A percentile compares a stretch with the other conserved stretches of the same genome.
Conservation (phyloP, 176 grass and related monocot species). For the Dendrocalamus sinicus region DNA sequence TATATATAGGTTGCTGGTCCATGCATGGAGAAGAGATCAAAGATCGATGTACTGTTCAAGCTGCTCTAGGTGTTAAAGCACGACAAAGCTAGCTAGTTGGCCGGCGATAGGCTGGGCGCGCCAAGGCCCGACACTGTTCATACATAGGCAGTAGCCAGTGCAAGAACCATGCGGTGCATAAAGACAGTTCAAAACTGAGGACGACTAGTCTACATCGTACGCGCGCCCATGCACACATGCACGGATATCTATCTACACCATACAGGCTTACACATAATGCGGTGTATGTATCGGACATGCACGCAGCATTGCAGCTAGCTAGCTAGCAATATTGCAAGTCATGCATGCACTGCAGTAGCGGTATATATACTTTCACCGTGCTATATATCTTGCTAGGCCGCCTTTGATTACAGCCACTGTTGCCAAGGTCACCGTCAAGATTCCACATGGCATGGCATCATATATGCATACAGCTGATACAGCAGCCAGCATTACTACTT, state of each 20-base stretch:
- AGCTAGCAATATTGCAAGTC: background rate
- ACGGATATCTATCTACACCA: background rate
- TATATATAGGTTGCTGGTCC: background rate
- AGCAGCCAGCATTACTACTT: background rate
- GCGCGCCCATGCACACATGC: background rate
- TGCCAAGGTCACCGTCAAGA: constrained; percentile 2
- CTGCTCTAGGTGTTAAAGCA: background rate
- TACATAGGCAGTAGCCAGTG: background rate
- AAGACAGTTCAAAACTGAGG: constrained; percentile 1
- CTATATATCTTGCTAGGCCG: background rate
- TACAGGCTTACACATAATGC: background rate
- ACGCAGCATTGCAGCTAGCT: background rate
- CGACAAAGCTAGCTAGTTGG: background rate
- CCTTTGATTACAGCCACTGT: background rate
- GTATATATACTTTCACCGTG: too few species aligned
- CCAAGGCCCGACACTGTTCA: constrained; percentile 42
- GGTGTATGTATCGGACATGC: background rate
- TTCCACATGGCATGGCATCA: background rate
- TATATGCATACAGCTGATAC: background rate
- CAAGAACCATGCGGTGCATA: constrained; percentile 21
- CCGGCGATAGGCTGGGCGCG: constrained; percentile 17
- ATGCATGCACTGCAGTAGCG: background rate
- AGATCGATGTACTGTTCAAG: constrained; percentile 21
- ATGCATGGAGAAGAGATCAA: background rate
- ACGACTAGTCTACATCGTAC: constrained; percentile 29